These are phyloP conservation scores for Fusarium nurragi DNA, from an alignment of 2,329 filamentous ascomycete species.

Conservation along the genomic window DNA sequence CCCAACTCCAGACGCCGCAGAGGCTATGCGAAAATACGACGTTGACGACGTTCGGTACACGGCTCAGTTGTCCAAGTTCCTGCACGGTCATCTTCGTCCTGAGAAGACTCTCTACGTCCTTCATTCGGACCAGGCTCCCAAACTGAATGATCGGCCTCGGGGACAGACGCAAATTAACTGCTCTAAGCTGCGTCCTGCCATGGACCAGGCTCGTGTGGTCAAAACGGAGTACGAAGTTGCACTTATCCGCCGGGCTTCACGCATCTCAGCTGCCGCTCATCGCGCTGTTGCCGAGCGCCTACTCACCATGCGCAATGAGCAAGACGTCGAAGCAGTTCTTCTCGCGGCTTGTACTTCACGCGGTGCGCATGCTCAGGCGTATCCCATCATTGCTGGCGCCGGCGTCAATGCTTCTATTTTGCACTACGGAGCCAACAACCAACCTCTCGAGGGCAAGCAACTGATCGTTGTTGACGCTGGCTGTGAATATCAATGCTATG, in stretches of 20 bases:
- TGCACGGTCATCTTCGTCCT: conserved; percentile 53
- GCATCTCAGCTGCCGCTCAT: conserved; percentile 81
- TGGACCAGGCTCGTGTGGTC: conserved; percentile 81
- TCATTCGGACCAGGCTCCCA: conserved; percentile 55
- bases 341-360: conserved; percentile 74
- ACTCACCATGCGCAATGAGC: conserved; percentile 74
- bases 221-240: conserved; percentile 89
- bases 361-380: conserved; percentile 82
- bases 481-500: conserved; percentile 85
- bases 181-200: conserved; percentile 70
- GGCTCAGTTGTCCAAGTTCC: conserved; percentile 59
- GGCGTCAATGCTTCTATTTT: conserved; percentile 85
- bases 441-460: conserved; percentile 73
- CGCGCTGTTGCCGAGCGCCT: conserved; percentile 74
- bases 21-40: conserved; percentile 70
- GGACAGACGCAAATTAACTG: conserved; percentile 57
- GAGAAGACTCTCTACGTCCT: conserved; percentile 58
- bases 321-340: conserved; percentile 84
- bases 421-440: conserved; percentile 86
- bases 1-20: conserved; percentile 65
- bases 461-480: conserved; percentile 88
- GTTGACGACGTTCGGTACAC: conserved; percentile 75
- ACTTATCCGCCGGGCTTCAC: conserved; percentile 82
- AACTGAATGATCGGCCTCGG: conserved; percentile 52
- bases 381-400: conserved; percentile 86